phyloP scores from a whole-genome alignment of 2,329 filamentous ascomycete genomes.

The Helotiales sp. region DNA sequence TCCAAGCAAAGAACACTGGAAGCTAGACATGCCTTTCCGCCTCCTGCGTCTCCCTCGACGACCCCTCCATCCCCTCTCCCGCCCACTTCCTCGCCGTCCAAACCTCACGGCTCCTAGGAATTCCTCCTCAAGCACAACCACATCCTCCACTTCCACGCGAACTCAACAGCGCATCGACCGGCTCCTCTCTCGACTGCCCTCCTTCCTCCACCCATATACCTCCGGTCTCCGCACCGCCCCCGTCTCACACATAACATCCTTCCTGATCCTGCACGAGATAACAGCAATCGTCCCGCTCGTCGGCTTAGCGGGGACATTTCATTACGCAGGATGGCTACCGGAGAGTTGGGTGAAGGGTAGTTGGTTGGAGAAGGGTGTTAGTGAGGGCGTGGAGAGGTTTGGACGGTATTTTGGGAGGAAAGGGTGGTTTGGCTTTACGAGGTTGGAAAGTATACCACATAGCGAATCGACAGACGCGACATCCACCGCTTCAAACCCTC shows the following conservation, averaged over 20 bases:
- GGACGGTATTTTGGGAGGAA: slow-evolving; percentile 78
- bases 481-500: no score
- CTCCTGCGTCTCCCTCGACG: slow-evolving; percentile 37
- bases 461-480: no score
- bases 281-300: slow-evolving; percentile 84
- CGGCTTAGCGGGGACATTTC: slow-evolving; percentile 76
- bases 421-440: slow-evolving; percentile 75
- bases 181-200: slow-evolving; percentile 52
- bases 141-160: slow-evolving; percentile 15
- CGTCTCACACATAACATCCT: slow-evolving; percentile 80
- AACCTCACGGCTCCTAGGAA: background rate
- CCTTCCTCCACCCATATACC: slow-evolving; percentile 71
- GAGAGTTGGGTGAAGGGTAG: slow-evolving; percentile 22
- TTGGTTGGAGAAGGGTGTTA: no score
- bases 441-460: no score
- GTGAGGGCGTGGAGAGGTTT: slow-evolving; percentile 67
- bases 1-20: no score
- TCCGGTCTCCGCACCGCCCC: slow-evolving; percentile 75
- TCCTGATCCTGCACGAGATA: slow-evolving; percentile 88
- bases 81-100: slow-evolving; percentile 10
- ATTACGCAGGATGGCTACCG: slow-evolving; percentile 79
- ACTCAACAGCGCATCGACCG: slow-evolving; percentile 29
- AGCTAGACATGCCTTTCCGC: slow-evolving; percentile 36
- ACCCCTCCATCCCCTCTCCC: background rate
- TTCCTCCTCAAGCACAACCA: slow-evolving; percentile 6